Conservation (phyloP, 2,329 filamentous ascomycete genomes). For the Microcyclosporella mali region DNA sequence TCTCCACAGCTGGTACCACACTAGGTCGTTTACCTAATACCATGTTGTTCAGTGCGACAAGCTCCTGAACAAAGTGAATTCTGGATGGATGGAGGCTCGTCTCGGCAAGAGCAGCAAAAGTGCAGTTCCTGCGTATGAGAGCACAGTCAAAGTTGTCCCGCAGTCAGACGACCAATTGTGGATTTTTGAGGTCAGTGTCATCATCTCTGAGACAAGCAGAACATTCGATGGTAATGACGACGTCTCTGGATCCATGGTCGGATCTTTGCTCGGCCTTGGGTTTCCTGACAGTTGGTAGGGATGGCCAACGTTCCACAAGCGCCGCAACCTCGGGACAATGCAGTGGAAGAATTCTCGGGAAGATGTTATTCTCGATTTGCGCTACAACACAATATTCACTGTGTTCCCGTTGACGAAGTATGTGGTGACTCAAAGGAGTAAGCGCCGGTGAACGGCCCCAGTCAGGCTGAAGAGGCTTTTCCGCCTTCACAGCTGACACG, state of each 20-base stretch:
- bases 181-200: background rate
- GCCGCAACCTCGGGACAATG: conserved; percentile 19
- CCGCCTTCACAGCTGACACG: conserved; percentile 5
- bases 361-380: conserved; percentile 25
- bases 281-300: background rate
- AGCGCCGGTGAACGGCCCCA: background rate
- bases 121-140: no score
- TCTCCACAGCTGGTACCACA: background rate
- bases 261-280: background rate
- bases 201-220: background rate
- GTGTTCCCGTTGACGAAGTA: conserved; percentile 32
- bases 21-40: background rate
- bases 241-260: background rate
- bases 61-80: no score
- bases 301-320: conserved; percentile 16
- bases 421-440: conserved; percentile 6
- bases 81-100: no score
- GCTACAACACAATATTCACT: conserved; percentile 24
- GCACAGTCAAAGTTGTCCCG: background rate
- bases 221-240: background rate
- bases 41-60: no score
- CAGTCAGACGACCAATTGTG: background rate
- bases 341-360: conserved; percentile 12
- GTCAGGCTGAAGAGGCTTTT: background rate
- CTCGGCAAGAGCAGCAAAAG: no score